Percentiles rank a stretch among this genome's conserved stretches.
Evolutionary conservation across 2,329 filamentous ascomycete genomes (phyloP).

Genomic region (Didymella keratinophila): DNA sequence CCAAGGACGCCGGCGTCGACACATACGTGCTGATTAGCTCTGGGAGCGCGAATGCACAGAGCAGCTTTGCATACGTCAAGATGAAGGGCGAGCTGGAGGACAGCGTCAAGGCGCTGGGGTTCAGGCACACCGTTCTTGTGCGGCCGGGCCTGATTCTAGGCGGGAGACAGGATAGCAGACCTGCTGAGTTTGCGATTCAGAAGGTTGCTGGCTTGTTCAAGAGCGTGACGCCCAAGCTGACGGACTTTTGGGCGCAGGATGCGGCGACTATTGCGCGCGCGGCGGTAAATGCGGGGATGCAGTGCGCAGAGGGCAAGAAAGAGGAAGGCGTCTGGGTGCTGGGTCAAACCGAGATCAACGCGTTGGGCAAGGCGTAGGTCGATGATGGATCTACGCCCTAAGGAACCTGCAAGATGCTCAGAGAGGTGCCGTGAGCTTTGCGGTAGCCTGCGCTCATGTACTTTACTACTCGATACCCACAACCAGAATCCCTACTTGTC

Average conservation of each 20-base stretch:
- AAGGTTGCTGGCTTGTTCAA: constrained; percentile 65
- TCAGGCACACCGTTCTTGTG: constrained; percentile 78
- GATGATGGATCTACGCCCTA: not conserved
- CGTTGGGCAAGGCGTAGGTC: constrained; percentile 61
- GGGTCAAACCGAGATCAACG: constrained; percentile 68
- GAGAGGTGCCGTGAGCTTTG: not conserved
- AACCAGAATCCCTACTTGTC: not conserved
- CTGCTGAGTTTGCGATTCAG: constrained; percentile 65
- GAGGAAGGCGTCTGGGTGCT: constrained; percentile 69
- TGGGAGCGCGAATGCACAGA: constrained; percentile 57
- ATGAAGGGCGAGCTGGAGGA: constrained; percentile 94
- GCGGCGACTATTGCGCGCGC: constrained; percentile 66
- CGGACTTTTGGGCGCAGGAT: constrained; percentile 77
- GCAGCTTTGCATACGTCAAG: constrained; percentile 63
- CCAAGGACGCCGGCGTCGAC: constrained; percentile 73
- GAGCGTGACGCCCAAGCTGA: constrained; percentile 53
- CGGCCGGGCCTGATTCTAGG: constrained; percentile 80
- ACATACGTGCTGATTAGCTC: constrained; percentile 81
- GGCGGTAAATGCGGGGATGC: constrained; percentile 17
- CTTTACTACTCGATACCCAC: constrained; percentile 9
- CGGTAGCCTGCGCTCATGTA: not conserved
- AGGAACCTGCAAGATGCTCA: not conserved
- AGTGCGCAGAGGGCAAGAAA: constrained; percentile 51
- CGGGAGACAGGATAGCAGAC: constrained; percentile 67
- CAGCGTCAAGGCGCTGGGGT: constrained; percentile 72